phyloP scores from a whole-genome alignment of 1,284 basidiomycete genomes.

The Fomes fomentarius region DNA sequence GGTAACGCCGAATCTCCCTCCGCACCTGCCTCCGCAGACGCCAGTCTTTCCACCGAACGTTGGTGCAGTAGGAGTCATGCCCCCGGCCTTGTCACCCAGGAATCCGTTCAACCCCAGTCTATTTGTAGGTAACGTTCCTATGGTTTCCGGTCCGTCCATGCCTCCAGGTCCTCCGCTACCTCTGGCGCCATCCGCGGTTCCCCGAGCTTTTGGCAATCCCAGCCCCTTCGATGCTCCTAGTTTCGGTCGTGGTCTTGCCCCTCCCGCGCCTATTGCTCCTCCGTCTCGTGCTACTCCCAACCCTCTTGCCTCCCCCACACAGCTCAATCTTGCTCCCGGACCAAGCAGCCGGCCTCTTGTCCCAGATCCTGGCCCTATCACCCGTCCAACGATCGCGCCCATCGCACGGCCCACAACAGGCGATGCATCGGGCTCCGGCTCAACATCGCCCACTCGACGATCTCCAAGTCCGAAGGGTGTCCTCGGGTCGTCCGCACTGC shows the following conservation, averaged over 20 bases:
- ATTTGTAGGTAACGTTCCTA: slow-evolving; percentile 38
- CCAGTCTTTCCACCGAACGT: slow-evolving; percentile 48
- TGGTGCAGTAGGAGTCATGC: slow-evolving; percentile 43
- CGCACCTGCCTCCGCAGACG: slow-evolving; percentile 34
- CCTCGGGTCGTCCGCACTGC: slow-evolving; percentile 76
- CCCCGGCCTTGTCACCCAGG: slow-evolving; percentile 53
- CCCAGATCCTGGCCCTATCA: slow-evolving; percentile 60
- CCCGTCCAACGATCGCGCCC: slow-evolving; percentile 48
- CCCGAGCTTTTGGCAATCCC: slow-evolving; percentile 50
- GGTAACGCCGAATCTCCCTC: slow-evolving; percentile 42
- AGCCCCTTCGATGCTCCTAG: slow-evolving; percentile 54
- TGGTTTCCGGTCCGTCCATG: slow-evolving; percentile 46
- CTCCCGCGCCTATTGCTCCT: slow-evolving; percentile 58
- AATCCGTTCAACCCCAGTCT: slow-evolving; percentile 49
- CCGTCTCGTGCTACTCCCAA: slow-evolving; percentile 38
- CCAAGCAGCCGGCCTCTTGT: slow-evolving; percentile 37
- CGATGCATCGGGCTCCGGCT: slow-evolving; percentile 54
- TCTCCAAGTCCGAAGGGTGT: slow-evolving; percentile 75
- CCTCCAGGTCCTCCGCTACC: slow-evolving; percentile 44
- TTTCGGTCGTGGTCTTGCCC: slow-evolving; percentile 44
- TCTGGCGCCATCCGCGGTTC: slow-evolving; percentile 56
- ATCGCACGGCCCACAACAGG: slow-evolving; percentile 48
- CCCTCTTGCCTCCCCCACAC: slow-evolving; percentile 43
- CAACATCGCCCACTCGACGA: slow-evolving; percentile 63
- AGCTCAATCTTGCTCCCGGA: slow-evolving; percentile 34